Conservation (phyloP, 2,329 filamentous ascomycete species). For the Westerdykella aurantiaca region DNA sequence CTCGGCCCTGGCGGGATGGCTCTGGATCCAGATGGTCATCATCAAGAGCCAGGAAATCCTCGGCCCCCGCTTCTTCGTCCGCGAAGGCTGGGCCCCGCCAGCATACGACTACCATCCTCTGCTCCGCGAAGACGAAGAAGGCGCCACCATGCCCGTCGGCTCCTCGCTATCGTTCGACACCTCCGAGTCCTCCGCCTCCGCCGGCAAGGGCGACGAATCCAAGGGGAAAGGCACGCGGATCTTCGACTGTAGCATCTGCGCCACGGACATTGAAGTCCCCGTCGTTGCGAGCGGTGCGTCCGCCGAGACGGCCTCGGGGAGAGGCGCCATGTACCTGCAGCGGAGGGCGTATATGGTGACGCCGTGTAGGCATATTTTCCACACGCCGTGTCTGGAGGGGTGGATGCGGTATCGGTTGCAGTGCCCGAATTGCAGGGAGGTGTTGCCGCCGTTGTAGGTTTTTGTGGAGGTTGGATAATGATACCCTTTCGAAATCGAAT, state of each 20-base stretch:
- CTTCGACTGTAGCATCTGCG: constrained; percentile 94
- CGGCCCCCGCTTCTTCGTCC: constrained; percentile 81
- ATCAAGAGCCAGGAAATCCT: constrained; percentile 79
- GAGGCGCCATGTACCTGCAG: constrained; percentile 62
- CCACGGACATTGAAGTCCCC: constrained; percentile 84
- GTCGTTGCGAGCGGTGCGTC: constrained; percentile 58
- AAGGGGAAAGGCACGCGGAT: constrained; percentile 52
- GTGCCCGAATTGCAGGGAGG: constrained; percentile 92
- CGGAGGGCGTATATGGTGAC: constrained; percentile 93
- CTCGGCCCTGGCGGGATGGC: constrained; percentile 62
- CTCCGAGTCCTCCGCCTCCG: constrained; percentile 8
- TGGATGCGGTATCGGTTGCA: constrained; percentile 94
- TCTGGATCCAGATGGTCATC: constrained; percentile 78
- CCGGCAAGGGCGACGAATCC: constrained; percentile 36
- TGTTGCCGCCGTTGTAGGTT: constrained; percentile 70
- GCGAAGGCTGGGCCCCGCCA: constrained; percentile 58
- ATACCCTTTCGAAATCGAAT: not conserved
- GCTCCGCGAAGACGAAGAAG: constrained; percentile 77
- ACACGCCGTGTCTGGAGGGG: constrained; percentile 82
- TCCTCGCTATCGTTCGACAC: constrained; percentile 36
- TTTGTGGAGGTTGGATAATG: not conserved
- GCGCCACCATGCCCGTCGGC: constrained; percentile 70
- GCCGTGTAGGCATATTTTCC: constrained; percentile 93
- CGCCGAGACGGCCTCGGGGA: constrained; percentile 43
- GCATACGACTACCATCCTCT: constrained; percentile 96